These are phyloP conservation scores for Alternaria gaisen DNA, from an alignment of 2,329 filamentous ascomycete species.

Conservation along the genomic window DNA sequence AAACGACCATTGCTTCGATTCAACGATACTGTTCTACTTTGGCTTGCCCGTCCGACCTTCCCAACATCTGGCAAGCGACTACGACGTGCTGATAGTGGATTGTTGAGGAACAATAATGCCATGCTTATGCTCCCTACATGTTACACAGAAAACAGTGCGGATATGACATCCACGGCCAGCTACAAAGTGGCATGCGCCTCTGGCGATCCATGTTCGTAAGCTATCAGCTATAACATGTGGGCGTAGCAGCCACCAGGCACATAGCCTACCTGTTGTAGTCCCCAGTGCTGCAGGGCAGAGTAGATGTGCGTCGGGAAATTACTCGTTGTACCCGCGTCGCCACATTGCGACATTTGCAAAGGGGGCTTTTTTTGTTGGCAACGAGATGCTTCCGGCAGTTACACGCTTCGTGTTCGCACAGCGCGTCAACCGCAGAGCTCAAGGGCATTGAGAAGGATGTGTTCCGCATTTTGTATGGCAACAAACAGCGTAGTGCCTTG, in stretches of 20 bases:
- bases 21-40: conserved; percentile 6
- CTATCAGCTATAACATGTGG: conserved; percentile 1
- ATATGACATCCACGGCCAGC: conserved; percentile 1
- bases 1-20: conserved; percentile 11
- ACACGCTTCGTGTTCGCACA: not conserved
- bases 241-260: conserved; percentile 11
- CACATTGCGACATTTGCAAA: not conserved
- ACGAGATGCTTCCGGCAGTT: not conserved
- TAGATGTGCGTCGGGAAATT: not conserved
- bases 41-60: conserved; percentile 3
- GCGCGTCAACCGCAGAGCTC: not conserved
- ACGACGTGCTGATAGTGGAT: conserved; percentile 5
- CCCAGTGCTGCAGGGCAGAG: not conserved
- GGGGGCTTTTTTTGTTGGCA: not conserved
- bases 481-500: not conserved
- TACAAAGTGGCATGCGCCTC: conserved; percentile 14
- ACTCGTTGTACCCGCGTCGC: not conserved
- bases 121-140: not conserved
- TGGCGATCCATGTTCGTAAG: not conserved
- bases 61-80: conserved; percentile 2
- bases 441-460: not conserved
- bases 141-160: not conserved
- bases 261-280: not conserved
- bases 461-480: not conserved
- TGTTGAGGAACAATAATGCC: conserved; percentile 4